Evolutionary conservation across 352 stramenopile species (phyloP).

Genomic region (Globisporangium nunn): DNA sequence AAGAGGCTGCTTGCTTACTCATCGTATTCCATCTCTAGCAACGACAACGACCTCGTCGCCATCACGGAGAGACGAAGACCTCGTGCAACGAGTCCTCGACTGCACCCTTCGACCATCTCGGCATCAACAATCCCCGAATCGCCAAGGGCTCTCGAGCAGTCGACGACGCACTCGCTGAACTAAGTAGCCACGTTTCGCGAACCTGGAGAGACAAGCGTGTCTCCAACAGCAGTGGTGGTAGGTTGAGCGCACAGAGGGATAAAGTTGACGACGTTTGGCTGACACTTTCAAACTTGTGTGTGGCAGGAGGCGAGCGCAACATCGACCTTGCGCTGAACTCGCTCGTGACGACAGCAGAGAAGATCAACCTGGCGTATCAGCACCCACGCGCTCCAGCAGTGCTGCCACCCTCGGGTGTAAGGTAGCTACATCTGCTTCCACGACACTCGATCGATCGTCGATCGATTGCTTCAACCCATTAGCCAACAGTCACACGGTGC

Average conservation of each 20-base stretch:
- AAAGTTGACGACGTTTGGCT: neutral
- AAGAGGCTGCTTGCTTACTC: neutral
- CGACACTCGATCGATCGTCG: neutral
- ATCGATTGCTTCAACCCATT: neutral
- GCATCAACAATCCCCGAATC: slow-evolving; percentile 6
- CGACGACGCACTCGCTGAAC: slow-evolving; percentile 49
- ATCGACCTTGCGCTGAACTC: slow-evolving; percentile 49
- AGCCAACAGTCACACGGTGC: neutral
- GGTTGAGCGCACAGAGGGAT: neutral
- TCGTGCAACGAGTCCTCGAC: slow-evolving; percentile 14
- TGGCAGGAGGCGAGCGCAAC: slow-evolving; percentile 20
- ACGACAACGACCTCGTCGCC: slow-evolving; percentile 37
- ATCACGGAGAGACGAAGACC: slow-evolving; percentile 3
- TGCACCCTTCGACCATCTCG: slow-evolving; percentile 9
- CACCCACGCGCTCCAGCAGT: neutral
- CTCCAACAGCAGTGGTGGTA: neutral
- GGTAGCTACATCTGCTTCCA: neutral
- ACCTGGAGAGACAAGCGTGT: slow-evolving; percentile 22
- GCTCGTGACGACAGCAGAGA: slow-evolving; percentile 57
- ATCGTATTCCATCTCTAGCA: slow-evolving; percentile 18
- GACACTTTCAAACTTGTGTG: neutral
- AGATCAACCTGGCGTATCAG: slow-evolving; percentile 48
- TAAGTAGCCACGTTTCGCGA: slow-evolving; percentile 48
- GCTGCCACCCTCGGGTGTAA: neutral
- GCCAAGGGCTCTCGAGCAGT: slow-evolving; percentile 37